phyloP scores from a whole-genome alignment of 345 rosid species.

The Eucalyptus cladocalyx region DNA sequence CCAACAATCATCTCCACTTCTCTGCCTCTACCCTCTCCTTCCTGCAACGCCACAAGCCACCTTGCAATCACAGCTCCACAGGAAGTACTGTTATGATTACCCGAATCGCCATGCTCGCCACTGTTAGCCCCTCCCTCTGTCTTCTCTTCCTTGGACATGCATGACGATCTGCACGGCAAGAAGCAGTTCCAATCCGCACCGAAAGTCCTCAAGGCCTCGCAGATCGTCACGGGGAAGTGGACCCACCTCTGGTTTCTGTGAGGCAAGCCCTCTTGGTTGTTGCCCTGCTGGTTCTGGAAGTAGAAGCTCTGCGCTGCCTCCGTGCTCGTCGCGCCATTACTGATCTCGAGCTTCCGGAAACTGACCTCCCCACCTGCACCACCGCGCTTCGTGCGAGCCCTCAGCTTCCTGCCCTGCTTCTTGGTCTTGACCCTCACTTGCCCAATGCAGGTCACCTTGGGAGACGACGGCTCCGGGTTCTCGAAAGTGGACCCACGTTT shows the following conservation, averaged over 20 bases:
- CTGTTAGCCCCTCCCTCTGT: not conserved
- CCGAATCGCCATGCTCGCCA: not conserved
- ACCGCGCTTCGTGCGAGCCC: slow-evolving; percentile 52
- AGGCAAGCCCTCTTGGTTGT: slow-evolving; percentile 22
- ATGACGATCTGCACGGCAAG: slow-evolving; percentile 73
- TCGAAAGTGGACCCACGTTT: slow-evolving; percentile 61
- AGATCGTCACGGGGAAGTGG: slow-evolving; percentile 69
- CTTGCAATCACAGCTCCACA: slow-evolving; percentile 70
- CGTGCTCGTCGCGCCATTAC: not conserved
- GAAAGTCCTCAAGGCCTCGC: slow-evolving; percentile 71
- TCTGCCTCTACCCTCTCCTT: slow-evolving; percentile 42
- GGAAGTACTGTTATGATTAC: slow-evolving; percentile 2
- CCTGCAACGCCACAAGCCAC: slow-evolving; percentile 80
- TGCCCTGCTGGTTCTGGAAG: slow-evolving; percentile 3
- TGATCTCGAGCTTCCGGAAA: slow-evolving; percentile 42
- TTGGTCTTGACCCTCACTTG: slow-evolving; percentile 97
- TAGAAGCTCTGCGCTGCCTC: not conserved
- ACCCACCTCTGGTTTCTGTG: slow-evolving; percentile 73
- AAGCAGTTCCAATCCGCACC: slow-evolving; percentile 88
- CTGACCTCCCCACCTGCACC: slow-evolving; percentile 53
- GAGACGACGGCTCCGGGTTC: slow-evolving; percentile 84
- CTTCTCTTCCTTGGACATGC: slow-evolving; percentile 32
- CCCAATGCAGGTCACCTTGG: slow-evolving; percentile 96
- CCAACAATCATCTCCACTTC: slow-evolving; percentile 43
- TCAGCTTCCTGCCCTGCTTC: slow-evolving; percentile 71